A percentile compares a stretch with the other conserved stretches of the same genome.
phyloP scores from a whole-genome alignment of 805 yeast species.

The Cyberlindnera meyerae region DNA sequence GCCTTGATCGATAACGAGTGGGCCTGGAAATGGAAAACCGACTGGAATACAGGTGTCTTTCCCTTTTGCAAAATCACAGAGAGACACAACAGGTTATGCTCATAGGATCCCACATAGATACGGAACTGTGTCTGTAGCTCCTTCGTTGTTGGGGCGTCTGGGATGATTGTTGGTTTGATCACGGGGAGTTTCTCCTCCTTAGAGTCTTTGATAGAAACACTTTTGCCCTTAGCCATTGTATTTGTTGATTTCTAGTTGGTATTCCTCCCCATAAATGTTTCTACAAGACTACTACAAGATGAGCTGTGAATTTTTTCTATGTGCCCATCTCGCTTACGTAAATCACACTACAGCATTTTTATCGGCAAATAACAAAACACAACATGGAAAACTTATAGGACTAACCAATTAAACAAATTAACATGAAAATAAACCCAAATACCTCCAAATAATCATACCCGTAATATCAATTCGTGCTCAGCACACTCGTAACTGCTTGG shows the following conservation, averaged over 20 bases:
- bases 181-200: slow-evolving; percentile 8
- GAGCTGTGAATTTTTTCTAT: no score
- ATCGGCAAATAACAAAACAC: no score
- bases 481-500: slow-evolving; percentile 34
- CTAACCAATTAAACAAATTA: not conserved
- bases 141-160: slow-evolving; percentile 2
- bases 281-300: no score
- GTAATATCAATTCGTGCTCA: slow-evolving; percentile 15
- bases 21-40: slow-evolving; percentile 94
- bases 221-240: slow-evolving; percentile 12
- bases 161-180: slow-evolving; percentile 25
- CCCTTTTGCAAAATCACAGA: slow-evolving; percentile 58
- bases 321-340: no score
- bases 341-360: no score
- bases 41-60: slow-evolving; percentile 68
- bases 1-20: slow-evolving; percentile 86
- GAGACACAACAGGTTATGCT: slow-evolving; percentile 83
- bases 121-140: slow-evolving; percentile 46
- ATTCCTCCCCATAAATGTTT: no score
- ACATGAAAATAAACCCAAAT: not conserved
- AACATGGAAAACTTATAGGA: no score
- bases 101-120: slow-evolving; percentile 91
- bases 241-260: no score
- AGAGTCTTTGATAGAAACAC: slow-evolving; percentile 6
- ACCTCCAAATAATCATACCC: no score